Evolutionary conservation across 148 eudicot species (phyloP).

Genomic region (Oxyria digyna): DNA sequence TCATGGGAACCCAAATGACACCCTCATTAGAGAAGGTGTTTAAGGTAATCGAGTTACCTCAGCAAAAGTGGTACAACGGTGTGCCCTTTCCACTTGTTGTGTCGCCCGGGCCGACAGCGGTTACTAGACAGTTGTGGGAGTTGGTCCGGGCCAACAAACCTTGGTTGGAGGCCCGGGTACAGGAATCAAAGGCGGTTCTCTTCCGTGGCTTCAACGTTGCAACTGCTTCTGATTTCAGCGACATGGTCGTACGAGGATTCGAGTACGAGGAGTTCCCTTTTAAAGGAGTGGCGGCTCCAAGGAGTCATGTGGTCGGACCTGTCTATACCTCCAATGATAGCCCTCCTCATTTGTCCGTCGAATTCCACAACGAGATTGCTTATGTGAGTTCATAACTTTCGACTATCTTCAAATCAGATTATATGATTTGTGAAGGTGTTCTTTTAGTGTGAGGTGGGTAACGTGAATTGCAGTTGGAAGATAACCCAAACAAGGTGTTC

Average conservation of each 20-base stretch:
- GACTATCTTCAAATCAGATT: too few relatives aligned
- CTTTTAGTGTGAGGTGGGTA: too few relatives aligned
- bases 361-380: constrained; percentile 6
- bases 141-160: neutral
- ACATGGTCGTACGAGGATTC: neutral
- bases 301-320: neutral
- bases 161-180: neutral
- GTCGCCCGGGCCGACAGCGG: neutral
- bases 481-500: neutral
- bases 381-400: too few relatives aligned
- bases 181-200: neutral
- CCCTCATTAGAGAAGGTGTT: neutral
- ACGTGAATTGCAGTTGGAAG: neutral
- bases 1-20: neutral
- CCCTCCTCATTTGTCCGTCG: neutral
- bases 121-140: neutral
- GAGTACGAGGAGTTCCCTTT: neutral
- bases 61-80: neutral
- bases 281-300: neutral
- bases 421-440: too few relatives aligned
- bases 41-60: neutral
- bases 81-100: neutral
- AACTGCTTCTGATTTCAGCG: neutral
- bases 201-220: neutral
- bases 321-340: neutral